These are phyloP conservation scores for Conoideocrella luteorostrata DNA, from an alignment of 2,329 filamentous ascomycete species.

Conservation along the genomic window DNA sequence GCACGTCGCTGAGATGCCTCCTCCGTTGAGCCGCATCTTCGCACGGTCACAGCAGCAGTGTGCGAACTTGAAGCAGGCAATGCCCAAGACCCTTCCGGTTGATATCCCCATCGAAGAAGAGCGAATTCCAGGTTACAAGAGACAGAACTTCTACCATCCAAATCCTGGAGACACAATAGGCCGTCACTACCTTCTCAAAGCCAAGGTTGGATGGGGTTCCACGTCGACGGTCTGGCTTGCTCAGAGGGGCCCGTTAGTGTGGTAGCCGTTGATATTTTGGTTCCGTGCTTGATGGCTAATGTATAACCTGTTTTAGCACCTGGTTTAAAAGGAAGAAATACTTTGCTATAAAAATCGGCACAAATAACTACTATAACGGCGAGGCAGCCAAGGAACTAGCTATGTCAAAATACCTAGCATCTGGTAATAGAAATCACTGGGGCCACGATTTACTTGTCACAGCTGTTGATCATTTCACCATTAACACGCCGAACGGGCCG, in stretches of 20 bases:
- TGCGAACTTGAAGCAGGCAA: too few relatives aligned
- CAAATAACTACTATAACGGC: conserved; percentile 14
- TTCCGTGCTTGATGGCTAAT: too few relatives aligned
- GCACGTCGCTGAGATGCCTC: too few relatives aligned
- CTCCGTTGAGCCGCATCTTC: too few relatives aligned
- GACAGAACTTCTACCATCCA: conserved; percentile 3
- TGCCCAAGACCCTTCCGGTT: neutral
- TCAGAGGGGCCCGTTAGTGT: conserved; percentile 1
- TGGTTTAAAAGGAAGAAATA: conserved; percentile 10
- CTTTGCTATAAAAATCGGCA: conserved; percentile 18
- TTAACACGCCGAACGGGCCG: conserved; percentile 18
- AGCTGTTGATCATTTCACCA: conserved; percentile 24
- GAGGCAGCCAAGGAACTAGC: conserved; percentile 15
- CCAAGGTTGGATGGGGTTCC: conserved; percentile 6
- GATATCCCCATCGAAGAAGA: conserved; percentile 3
- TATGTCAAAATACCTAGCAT: conserved; percentile 6
- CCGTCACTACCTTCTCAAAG: neutral
- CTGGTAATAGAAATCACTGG: neutral
- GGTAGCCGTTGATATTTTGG: neutral
- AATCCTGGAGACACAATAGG: conserved; percentile 4
- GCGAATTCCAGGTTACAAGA: neutral
- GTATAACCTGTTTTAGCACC: too few relatives aligned
- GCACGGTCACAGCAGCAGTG: too few relatives aligned
- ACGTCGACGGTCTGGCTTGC: conserved; percentile 5
- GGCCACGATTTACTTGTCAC: conserved; percentile 22